Base-by-base conservation (phyloP, 2,329 filamentous ascomycete genomes). In the Daldinia eschscholtzii region DNA sequence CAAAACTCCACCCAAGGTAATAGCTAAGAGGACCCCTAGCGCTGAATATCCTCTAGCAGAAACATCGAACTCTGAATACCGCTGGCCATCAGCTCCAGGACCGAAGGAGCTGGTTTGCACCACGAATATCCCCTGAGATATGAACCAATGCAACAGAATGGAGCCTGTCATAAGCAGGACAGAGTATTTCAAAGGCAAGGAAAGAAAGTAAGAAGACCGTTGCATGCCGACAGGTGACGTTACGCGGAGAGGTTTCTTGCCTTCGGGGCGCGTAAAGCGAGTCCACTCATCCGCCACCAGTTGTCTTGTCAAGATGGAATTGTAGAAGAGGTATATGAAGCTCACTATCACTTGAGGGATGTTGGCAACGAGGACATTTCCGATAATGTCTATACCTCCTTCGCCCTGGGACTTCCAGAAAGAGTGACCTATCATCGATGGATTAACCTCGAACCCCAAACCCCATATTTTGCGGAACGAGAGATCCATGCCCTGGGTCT, bases 261-360 rank as follows among this genome's bases (percentile, higher is more conserved):
- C 18, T 0, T 61, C 35, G 7, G 44, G 30, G 6, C 18, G 30
- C 2, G 79, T 77, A 72, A 82, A 83, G 0, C 72, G 70, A 48
- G 78, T 80, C 76, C 82, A 89, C 73, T 89, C 87, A 7, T 76
- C 72, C 0, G 53, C 48, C 6, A 64, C 61, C 6, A 64, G 26
- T 10, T 57, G 52, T 5, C 37, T 64, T 18, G n/a, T 64, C 33
- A 64, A 23, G 48, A 86, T 73, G 2, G 73, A 73, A 69, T 86
- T 86, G 72, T 81, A 80, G 0, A 76, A 72, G 2, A 85, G 73
- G 70, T 87, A 86, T 1, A 83, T 55, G n/a, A 83, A 72, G 0
- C 83, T 85, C 0, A 86, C 65, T 3, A 86, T 59, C 0, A 84
- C 59, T 68, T 87, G 85, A 0, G 84, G 83, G 0, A 79, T 28